A percentile compares a stretch with the other conserved stretches of the same genome.
Evolutionary conservation across 73 alveolate species (phyloP).

Genomic region (Diophrys appendiculata): DNA sequence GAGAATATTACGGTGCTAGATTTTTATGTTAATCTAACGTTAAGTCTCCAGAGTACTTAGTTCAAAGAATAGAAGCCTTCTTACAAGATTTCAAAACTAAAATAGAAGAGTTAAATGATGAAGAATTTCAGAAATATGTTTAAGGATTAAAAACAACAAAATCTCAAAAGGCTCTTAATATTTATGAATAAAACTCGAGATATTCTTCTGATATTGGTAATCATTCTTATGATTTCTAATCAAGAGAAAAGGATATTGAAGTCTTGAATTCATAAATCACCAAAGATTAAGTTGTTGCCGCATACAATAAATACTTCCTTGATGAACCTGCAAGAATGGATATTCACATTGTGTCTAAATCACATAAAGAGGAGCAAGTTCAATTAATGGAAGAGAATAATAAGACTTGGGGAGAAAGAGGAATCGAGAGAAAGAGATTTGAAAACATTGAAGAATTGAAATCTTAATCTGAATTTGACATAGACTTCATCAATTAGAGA

Average conservation of each 20-base stretch:
- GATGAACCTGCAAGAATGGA: slow-evolving; percentile 64
- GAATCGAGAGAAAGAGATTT: no score
- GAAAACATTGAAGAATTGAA: no score
- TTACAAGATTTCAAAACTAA: no score
- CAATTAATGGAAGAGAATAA: slow-evolving; percentile 55
- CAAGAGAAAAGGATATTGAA: slow-evolving; percentile 63
- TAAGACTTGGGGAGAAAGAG: neutral
- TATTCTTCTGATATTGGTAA: no score
- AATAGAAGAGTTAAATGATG: no score
- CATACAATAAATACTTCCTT: slow-evolving; percentile 58
- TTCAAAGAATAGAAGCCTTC: slow-evolving; percentile 54
- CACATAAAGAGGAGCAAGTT: slow-evolving; percentile 68
- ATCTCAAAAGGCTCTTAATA: no score
- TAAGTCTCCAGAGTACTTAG: slow-evolving; percentile 59
- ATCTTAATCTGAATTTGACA: no score
- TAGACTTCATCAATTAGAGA: no score
- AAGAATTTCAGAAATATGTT: no score
- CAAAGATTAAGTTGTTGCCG: slow-evolving; percentile 67
- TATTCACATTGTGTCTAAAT: slow-evolving; percentile 56
- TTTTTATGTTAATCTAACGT: slow-evolving; percentile 65
- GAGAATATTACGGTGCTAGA: slow-evolving; percentile 41
- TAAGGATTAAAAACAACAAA: no score
- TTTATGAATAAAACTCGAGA: no score
- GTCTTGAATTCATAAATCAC: slow-evolving; percentile 54
- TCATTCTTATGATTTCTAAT: slow-evolving; percentile 64